phyloP scores from a whole-genome alignment of 139 green algal genomes.

The Chlorella sorokiniana region DNA sequence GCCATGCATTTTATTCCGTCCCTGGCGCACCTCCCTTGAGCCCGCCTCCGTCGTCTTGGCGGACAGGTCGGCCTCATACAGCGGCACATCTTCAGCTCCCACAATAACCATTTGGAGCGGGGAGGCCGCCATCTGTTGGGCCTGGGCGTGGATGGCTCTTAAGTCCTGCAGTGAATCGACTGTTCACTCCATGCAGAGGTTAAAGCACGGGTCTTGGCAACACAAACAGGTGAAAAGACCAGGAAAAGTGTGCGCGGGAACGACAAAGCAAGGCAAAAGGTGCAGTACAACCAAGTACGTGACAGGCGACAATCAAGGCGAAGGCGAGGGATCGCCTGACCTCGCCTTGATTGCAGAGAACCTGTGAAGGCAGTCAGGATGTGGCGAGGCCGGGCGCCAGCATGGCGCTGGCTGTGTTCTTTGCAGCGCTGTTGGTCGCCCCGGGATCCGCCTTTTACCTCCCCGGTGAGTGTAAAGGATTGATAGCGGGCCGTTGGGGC shows the following conservation, averaged over 20 bases:
- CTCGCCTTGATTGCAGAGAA: not conserved
- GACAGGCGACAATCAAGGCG: not conserved
- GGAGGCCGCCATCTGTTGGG: slow-evolving; percentile 37
- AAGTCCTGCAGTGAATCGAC: too few relatives aligned
- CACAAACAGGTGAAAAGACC: too few relatives aligned
- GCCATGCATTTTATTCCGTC: too few relatives aligned
- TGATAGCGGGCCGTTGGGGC: not conserved
- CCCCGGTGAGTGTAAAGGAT: slow-evolving; percentile 52
- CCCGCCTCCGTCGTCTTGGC: slow-evolving; percentile 26
- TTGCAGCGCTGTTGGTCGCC: slow-evolving; percentile 6
- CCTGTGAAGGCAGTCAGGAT: not conserved
- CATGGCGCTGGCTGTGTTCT: not conserved
- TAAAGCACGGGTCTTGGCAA: too few relatives aligned
- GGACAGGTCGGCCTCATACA: slow-evolving; percentile 84
- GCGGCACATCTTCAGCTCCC: slow-evolving; percentile 77
- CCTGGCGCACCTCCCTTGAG: slow-evolving; percentile 22
- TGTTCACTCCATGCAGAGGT: too few relatives aligned
- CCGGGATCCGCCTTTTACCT: slow-evolving; percentile 80
- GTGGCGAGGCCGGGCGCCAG: not conserved
- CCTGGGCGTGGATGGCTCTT: too few relatives aligned
- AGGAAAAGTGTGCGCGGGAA: too few relatives aligned
- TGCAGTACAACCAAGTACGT: too few relatives aligned
- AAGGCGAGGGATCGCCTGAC: not conserved
- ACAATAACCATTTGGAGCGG: slow-evolving; percentile 85
- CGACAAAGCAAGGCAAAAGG: too few relatives aligned